Percentiles rank a stretch among this genome's conserved stretches.
phyloP scores from a whole-genome alignment of 1,139 yeast genomes.

The Geotrichum europaeum region DNA sequence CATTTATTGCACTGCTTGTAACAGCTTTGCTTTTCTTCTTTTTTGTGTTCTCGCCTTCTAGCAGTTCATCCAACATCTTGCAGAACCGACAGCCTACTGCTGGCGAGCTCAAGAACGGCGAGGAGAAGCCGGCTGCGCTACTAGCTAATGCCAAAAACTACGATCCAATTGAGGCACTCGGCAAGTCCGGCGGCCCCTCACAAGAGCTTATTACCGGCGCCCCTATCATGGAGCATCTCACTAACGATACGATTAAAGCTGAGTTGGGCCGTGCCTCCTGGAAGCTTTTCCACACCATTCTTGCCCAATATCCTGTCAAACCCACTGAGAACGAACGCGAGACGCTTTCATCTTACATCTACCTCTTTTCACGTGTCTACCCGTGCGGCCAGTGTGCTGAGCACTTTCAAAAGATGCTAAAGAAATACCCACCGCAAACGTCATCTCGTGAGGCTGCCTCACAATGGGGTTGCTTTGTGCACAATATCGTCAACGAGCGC shows the following conservation, averaged over 20 bases:
- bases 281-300: conserved; percentile 82
- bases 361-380: conserved; percentile 37
- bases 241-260: conserved; percentile 55
- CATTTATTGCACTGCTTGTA: conserved; percentile 23
- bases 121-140: conserved; percentile 13
- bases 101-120: conserved; percentile 4
- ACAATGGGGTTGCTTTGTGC: conserved; percentile 95
- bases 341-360: conserved; percentile 49
- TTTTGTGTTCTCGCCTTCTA: conserved; percentile 20
- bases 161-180: conserved; percentile 20
- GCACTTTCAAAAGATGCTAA: conserved; percentile 68
- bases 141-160: conserved; percentile 18
- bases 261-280: conserved; percentile 86
- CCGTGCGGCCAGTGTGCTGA: conserved; percentile 75
- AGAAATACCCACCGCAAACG: conserved; percentile 78
- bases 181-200: conserved; percentile 16
- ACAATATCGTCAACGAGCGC: conserved; percentile 74
- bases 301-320: conserved; percentile 83
- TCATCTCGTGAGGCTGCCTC: conserved; percentile 76
- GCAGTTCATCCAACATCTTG: conserved; percentile 6
- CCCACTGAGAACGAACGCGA: conserved; percentile 61
- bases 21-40: conserved; percentile 24
- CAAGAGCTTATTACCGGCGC: conserved; percentile 27
- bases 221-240: conserved; percentile 87
- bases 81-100: conserved; percentile 14